Percentiles rank a stretch among this genome's conserved stretches.
Conservation (phyloP, 2,329 filamentous ascomycete species). For the Talaromyces piceae region DNA sequence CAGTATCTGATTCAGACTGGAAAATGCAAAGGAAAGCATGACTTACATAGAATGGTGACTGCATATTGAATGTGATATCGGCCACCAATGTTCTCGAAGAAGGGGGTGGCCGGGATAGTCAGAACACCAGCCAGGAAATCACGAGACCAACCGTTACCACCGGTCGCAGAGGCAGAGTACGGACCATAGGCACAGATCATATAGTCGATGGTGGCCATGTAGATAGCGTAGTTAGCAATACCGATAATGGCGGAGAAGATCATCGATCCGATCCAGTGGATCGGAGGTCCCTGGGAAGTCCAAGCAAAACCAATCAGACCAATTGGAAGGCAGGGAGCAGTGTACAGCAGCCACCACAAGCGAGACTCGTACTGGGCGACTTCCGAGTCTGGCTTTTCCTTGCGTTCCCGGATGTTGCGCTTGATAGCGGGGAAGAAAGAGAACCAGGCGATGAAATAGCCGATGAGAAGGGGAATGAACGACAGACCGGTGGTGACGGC, state of each 20-base stretch:
- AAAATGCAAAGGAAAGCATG: not conserved
- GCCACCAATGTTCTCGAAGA: conserved; percentile 45
- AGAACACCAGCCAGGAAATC: conserved; percentile 59
- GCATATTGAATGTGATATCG: conserved; percentile 52
- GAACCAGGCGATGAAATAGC: conserved; percentile 54
- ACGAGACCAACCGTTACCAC: conserved; percentile 59
- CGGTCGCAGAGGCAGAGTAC: conserved; percentile 59
- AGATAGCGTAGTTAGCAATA: conserved; percentile 57
- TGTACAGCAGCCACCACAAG: conserved; percentile 54
- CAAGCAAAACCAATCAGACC: conserved; percentile 58
- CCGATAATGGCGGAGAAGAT: conserved; percentile 54
- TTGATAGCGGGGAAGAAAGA: conserved; percentile 51
- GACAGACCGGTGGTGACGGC: conserved; percentile 42
- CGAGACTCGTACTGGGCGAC: conserved; percentile 59
- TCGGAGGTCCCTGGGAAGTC: conserved; percentile 48
- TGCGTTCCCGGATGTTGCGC: conserved; percentile 40
- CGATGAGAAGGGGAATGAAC: conserved; percentile 51
- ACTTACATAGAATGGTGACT: conserved; percentile 53
- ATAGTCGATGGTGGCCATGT: conserved; percentile 62
- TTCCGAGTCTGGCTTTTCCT: conserved; percentile 41
- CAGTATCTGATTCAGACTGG: not conserved
- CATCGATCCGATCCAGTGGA: conserved; percentile 57
- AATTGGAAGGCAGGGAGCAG: conserved; percentile 52
- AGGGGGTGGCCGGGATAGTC: conserved; percentile 53
- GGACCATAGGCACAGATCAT: conserved; percentile 61